Conservation (phyloP, 2,329 filamentous ascomycete genomes). For the Colletotrichum aenigma region DNA sequence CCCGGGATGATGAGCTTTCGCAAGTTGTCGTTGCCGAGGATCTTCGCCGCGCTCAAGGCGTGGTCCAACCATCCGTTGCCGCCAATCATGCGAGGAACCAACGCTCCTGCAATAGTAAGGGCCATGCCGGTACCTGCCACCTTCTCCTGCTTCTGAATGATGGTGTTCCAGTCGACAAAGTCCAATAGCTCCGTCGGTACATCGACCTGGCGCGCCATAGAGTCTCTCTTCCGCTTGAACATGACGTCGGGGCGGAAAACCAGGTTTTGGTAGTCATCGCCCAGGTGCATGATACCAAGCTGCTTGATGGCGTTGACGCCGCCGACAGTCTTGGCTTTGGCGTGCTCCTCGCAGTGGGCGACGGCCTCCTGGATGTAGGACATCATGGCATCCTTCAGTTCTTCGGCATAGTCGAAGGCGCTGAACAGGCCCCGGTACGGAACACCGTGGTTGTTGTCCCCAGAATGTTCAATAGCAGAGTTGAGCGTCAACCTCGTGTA, state of each 20-base stretch:
- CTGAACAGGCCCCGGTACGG: slow-evolving; percentile 85
- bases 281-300: slow-evolving; percentile 85
- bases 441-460: slow-evolving; percentile 79
- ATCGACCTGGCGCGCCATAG: slow-evolving; percentile 82
- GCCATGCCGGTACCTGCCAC: slow-evolving; percentile 93
- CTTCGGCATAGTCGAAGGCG: slow-evolving; percentile 91
- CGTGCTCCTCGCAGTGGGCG: slow-evolving; percentile 80
- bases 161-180: slow-evolving; percentile 85
- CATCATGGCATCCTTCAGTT: slow-evolving; percentile 90
- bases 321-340: slow-evolving; percentile 75
- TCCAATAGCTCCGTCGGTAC: slow-evolving; percentile 89
- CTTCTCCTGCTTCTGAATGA: slow-evolving; percentile 93
- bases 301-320: slow-evolving; percentile 90
- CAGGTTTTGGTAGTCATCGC: slow-evolving; percentile 83
- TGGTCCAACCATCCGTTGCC: slow-evolving; percentile 91
- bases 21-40: slow-evolving; percentile 82
- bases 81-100: slow-evolving; percentile 82
- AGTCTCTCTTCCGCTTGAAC: slow-evolving; percentile 85
- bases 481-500: slow-evolving; percentile 79
- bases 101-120: slow-evolving; percentile 84
- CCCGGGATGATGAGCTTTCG: slow-evolving; percentile 82
- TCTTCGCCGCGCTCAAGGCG: slow-evolving; percentile 77
- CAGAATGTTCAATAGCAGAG: slow-evolving; percentile 76
- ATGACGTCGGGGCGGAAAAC: slow-evolving; percentile 91
- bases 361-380: slow-evolving; percentile 84